Evolutionary conservation across 257 asterid genomes (phyloP).

Genomic region (Anisodus tanguticus): DNA sequence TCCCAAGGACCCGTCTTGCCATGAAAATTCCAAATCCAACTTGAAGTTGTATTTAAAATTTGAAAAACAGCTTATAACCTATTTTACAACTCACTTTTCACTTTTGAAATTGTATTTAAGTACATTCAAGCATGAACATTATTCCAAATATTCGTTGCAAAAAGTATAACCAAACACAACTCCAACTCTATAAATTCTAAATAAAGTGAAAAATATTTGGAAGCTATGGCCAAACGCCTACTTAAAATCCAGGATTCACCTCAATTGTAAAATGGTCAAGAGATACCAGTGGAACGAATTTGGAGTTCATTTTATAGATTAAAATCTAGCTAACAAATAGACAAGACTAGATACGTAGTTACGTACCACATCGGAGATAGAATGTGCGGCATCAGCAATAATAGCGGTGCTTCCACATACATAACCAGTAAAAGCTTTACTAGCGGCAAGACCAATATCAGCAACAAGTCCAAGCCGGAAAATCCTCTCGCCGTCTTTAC

Average conservation of each 20-base stretch:
- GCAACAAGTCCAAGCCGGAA: slow-evolving; percentile 93
- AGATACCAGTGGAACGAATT: background rate
- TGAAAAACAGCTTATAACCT: too few relatives aligned
- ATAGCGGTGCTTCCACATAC: slow-evolving; percentile 94
- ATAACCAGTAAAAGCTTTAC: slow-evolving; percentile 85
- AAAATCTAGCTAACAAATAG: background rate
- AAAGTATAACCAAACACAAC: too few relatives aligned
- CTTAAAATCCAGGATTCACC: background rate
- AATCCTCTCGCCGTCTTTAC: slow-evolving; percentile 78
- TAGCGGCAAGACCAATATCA: slow-evolving; percentile 82
- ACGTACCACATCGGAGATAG: slow-evolving; percentile 92
- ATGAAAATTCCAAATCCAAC: too few relatives aligned
- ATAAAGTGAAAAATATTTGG: too few relatives aligned
- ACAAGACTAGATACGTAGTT: background rate
- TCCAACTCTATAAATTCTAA: too few relatives aligned
- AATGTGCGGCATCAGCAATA: slow-evolving; percentile 96
- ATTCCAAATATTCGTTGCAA: too few relatives aligned
- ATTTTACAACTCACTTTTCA: too few relatives aligned
- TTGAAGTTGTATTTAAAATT: too few relatives aligned
- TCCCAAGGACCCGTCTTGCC: too few relatives aligned
- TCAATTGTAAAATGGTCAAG: background rate
- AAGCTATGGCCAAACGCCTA: too few relatives aligned
- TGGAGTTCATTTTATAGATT: background rate
- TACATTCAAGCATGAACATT: too few relatives aligned
- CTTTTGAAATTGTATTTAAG: too few relatives aligned